Conservation (phyloP, 2,329 filamentous ascomycete species). For the Fusarium sp. region DNA sequence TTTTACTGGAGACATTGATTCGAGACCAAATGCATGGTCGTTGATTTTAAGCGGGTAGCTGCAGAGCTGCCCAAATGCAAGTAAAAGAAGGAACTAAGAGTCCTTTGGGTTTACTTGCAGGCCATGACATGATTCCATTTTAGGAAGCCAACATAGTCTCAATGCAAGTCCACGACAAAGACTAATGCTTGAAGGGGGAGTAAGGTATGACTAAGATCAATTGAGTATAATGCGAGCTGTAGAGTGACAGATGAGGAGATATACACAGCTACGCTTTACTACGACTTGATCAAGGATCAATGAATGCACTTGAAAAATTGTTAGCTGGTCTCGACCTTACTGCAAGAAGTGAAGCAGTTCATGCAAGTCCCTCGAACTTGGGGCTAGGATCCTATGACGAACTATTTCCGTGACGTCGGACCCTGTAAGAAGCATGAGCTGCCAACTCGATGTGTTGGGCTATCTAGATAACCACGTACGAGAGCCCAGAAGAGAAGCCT, state of each 20-base stretch:
- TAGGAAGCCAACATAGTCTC: not conserved
- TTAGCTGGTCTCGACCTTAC: not conserved
- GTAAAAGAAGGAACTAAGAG: not conserved
- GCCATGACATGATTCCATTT: conserved; percentile 4
- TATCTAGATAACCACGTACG: too few species aligned
- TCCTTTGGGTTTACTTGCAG: conserved; percentile 23
- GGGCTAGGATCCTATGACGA: not conserved
- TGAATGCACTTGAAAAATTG: conserved; percentile 1
- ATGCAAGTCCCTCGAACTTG: not conserved
- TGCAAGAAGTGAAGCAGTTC: not conserved
- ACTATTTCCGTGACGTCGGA: too few species aligned
- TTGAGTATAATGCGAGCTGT: conserved; percentile 6
- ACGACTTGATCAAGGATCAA: not conserved
- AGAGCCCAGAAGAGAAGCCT: not conserved
- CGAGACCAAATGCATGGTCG: conserved; percentile 22
- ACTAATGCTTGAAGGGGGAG: not conserved
- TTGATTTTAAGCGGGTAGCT: conserved; percentile 16
- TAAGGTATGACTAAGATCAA: not conserved
- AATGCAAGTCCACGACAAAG: not conserved
- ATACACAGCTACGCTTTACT: conserved; percentile 2
- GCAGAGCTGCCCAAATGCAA: conserved; percentile 30
- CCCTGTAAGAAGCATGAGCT: not conserved
- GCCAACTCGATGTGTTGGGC: not conserved
- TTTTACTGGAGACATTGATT: conserved; percentile 10
- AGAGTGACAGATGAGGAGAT: conserved; percentile 5